Percentiles rank a stretch among this genome's conserved stretches.
Evolutionary conservation across 2,329 filamentous ascomycete genomes (phyloP).

Genomic region (Diplodia corticola): DNA sequence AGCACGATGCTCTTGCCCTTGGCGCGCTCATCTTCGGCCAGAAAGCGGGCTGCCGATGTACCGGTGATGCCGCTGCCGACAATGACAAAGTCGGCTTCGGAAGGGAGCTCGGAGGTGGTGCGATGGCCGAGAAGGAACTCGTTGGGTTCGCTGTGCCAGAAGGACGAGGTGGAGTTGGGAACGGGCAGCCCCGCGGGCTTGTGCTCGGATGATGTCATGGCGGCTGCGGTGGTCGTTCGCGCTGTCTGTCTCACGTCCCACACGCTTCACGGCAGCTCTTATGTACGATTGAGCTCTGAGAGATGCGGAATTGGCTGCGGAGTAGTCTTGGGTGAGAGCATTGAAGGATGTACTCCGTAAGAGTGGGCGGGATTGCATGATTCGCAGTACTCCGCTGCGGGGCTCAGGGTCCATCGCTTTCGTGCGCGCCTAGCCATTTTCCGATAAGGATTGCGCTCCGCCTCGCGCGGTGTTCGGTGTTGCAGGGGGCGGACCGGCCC

Average conservation of each 20-base stretch:
- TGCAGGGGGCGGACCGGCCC: not conserved
- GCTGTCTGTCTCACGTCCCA: not conserved
- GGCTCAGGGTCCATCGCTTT: not conserved
- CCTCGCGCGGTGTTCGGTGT: slow-evolving; percentile 5
- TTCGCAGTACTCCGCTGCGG: slow-evolving; percentile 17
- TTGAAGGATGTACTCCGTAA: not conserved
- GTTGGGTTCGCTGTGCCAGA: slow-evolving; percentile 73
- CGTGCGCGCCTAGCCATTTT: not conserved
- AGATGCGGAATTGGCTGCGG: not conserved
- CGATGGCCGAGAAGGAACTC: slow-evolving; percentile 64
- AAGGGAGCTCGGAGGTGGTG: slow-evolving; percentile 64
- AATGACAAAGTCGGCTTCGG: slow-evolving; percentile 64
- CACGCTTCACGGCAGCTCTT: not conserved
- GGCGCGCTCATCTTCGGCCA: slow-evolving; percentile 49
- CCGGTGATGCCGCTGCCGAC: slow-evolving; percentile 77
- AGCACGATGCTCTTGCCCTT: slow-evolving; percentile 62
- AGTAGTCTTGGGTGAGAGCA: not conserved
- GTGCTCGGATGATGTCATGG: slow-evolving; percentile 18
- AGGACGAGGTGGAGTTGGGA: slow-evolving; percentile 62
- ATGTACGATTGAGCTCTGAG: not conserved
- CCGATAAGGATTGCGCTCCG: not conserved
- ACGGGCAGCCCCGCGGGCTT: slow-evolving; percentile 55
- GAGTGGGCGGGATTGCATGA: slow-evolving; percentile 9
- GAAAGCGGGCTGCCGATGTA: slow-evolving; percentile 66
- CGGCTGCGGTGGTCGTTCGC: not conserved